Conservation (phyloP, 2,329 filamentous ascomycete genomes). For the Fusarium sterilihyphosum region DNA sequence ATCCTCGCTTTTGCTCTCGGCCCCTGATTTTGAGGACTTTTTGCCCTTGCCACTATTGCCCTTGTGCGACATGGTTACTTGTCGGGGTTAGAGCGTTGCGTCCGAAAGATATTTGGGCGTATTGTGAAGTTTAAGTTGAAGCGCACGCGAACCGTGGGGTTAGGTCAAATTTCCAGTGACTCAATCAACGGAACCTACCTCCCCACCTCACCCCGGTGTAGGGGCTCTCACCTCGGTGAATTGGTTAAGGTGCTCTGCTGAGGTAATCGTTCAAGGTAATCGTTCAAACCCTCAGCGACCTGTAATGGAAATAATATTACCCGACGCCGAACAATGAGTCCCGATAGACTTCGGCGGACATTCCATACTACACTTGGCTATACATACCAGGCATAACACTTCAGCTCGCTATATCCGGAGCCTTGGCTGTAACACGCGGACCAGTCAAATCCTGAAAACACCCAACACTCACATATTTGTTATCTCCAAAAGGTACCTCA, state of each 20-base stretch:
- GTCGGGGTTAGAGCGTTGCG: constrained; percentile 20
- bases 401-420: neutral
- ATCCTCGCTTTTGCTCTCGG: constrained; percentile 67
- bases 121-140: constrained; percentile 26
- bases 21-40: constrained; percentile 60
- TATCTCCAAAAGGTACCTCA: neutral
- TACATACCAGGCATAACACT: neutral
- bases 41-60: constrained; percentile 61
- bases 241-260: constrained; percentile 2
- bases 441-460: neutral
- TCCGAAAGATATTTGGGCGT: constrained; percentile 11
- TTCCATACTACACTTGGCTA: constrained; percentile 24
- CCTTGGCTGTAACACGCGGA: neutral
- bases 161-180: constrained; percentile 44
- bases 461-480: neutral
- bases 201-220: constrained; percentile 43
- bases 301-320: constrained; percentile 4
- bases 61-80: constrained; percentile 57
- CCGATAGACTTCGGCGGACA: constrained; percentile 31
- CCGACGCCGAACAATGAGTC: neutral
- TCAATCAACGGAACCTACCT: constrained; percentile 41
- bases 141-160: constrained; percentile 26
- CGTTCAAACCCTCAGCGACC: neutral
- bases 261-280: constrained; percentile 25
- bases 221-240: constrained; percentile 11